A percentile compares a stretch with the other conserved stretches of the same genome.
phyloP scores from a whole-genome alignment of 495 filamentous ascomycete species.

The Apiosordaria backusii region DNA sequence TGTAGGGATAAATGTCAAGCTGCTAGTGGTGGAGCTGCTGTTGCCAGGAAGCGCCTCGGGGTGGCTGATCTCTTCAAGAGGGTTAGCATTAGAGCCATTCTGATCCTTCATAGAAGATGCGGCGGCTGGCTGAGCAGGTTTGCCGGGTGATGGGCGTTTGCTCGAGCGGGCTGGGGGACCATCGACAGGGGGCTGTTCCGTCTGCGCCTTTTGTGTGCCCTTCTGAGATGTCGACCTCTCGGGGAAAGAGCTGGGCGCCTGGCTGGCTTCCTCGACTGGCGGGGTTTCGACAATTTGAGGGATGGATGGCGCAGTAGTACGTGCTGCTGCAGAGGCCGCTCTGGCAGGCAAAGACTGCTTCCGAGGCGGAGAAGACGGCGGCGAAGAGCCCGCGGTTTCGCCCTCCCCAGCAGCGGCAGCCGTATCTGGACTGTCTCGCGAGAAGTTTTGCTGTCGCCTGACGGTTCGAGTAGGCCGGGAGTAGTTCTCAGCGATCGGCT shows the following conservation, averaged over 20 bases:
- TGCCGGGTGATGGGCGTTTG: conserved; percentile 41
- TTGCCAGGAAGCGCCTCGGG: conserved; percentile 70
- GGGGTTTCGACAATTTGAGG: conserved; percentile 71
- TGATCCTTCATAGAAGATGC: conserved; percentile 21
- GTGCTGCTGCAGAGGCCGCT: conserved; percentile 22
- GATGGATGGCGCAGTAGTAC: conserved; percentile 38
- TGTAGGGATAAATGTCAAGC: conserved; percentile 80
- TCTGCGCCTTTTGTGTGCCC: conserved; percentile 30
- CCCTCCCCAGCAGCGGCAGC: conserved; percentile 17
- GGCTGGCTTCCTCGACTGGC: conserved; percentile 43
- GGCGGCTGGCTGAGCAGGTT: conserved; percentile 27
- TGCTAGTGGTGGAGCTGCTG: conserved; percentile 64
- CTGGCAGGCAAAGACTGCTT: conserved; percentile 24
- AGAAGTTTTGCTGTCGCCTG: conserved; percentile 43
- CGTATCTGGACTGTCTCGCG: conserved; percentile 24
- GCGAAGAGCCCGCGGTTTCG: conserved; percentile 17
- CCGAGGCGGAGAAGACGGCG: conserved; percentile 23
- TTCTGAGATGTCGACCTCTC: conserved; percentile 58
- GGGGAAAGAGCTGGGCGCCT: conserved; percentile 37
- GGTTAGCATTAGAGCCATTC: conserved; percentile 13
- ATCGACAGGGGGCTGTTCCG: conserved; percentile 31
- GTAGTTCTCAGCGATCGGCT: conserved; percentile 63
- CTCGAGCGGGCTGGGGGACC: conserved; percentile 46
- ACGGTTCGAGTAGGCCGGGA: conserved; percentile 48
- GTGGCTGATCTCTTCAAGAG: conserved; percentile 59